Evolutionary conservation across 768 basidiomycete species (phyloP).

Genomic region (Rhodotorula diobovata): DNA sequence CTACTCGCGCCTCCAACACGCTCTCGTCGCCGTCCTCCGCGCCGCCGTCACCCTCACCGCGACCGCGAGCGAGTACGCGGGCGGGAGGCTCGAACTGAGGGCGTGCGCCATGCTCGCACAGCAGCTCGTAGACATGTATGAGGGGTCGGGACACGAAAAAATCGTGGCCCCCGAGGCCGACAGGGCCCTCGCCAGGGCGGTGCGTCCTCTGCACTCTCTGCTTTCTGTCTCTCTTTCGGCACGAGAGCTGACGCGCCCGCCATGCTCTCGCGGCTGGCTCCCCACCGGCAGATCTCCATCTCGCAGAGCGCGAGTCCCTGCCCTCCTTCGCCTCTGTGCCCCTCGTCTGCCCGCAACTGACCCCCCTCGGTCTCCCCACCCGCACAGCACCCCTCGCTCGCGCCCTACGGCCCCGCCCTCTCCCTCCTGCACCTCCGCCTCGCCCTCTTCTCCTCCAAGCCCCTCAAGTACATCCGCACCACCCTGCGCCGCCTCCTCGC

Average conservation of each 20-base stretch:
- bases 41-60: background rate
- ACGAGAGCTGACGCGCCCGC: no score
- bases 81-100: slow-evolving; percentile 18
- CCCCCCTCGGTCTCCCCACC: background rate
- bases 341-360: background rate
- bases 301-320: background rate
- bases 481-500: slow-evolving; percentile 7
- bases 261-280: no score
- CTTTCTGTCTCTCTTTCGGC: no score
- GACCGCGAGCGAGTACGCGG: background rate
- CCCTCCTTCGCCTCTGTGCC: background rate
- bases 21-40: slow-evolving; percentile 5
- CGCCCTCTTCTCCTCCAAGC: slow-evolving; percentile 6
- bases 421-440: slow-evolving; percentile 16
- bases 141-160: slow-evolving; percentile 3
- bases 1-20: background rate
- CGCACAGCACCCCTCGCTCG: slow-evolving; percentile 21
- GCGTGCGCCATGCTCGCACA: slow-evolving; percentile 24
- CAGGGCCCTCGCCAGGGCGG: slow-evolving; percentile 1
- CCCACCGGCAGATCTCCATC: background rate
- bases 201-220: background rate
- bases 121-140: slow-evolving; percentile 17
- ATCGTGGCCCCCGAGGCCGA: background rate
- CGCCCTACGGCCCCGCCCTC: slow-evolving; percentile 1
- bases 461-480: slow-evolving; percentile 12